Percentiles rank a stretch among this genome's conserved stretches.
Evolutionary conservation across 2,329 filamentous ascomycete genomes (phyloP).

Genomic region (Claviceps sp.): DNA sequence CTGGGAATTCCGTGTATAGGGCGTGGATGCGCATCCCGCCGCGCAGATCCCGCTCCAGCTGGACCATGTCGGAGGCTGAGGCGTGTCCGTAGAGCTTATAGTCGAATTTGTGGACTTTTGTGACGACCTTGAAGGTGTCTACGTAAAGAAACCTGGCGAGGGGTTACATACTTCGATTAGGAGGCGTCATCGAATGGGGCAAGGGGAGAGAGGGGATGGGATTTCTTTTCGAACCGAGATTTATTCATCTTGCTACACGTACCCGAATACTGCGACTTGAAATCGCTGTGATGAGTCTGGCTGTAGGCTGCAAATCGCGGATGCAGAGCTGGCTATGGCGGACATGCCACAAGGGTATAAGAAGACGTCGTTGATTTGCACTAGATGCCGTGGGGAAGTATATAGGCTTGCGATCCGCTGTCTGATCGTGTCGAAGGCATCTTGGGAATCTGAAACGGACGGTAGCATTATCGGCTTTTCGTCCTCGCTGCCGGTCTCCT

Average conservation of each 20-base stretch:
- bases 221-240: background rate
- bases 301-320: constrained; percentile 4
- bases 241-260: background rate
- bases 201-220: background rate
- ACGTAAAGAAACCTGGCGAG: constrained; percentile 16
- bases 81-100: constrained; percentile 31
- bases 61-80: constrained; percentile 24
- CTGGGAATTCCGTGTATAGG: constrained; percentile 31
- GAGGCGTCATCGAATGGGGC: background rate
- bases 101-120: constrained; percentile 13
- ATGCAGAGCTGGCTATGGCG: constrained; percentile 22
- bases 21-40: constrained; percentile 26
- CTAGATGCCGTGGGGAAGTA: constrained; percentile 6
- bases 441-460: constrained; percentile 2
- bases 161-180: background rate
- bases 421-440: constrained; percentile 7
- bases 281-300: background rate
- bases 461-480: background rate
- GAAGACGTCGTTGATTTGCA: constrained; percentile 26
- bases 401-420: constrained; percentile 11
- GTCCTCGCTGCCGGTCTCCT: background rate
- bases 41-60: constrained; percentile 23
- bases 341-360: constrained; percentile 40
- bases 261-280: constrained; percentile 17
- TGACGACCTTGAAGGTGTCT: constrained; percentile 18